Base-by-base conservation (phyloP, 2,329 filamentous ascomycete genomes). In the Colletotrichum australisinense region DNA sequence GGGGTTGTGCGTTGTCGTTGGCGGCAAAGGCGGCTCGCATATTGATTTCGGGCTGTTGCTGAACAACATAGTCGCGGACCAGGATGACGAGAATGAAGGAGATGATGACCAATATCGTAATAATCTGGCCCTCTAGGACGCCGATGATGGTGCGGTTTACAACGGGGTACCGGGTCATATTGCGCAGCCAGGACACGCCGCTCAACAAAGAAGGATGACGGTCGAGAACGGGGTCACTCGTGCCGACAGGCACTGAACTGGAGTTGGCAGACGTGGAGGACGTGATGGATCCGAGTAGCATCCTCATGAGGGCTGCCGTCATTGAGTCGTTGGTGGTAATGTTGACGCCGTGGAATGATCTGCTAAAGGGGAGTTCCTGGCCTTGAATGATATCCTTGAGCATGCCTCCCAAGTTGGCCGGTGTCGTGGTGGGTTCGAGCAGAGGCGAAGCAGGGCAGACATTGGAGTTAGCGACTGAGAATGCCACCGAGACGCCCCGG, bases 31-130 rank as follows among this genome's bases (percentile, higher is more conserved):
- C 90, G 9, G 89, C 92, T 0, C 91, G 93, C 86, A 97, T 92
- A 78, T 97, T 97, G 77, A 97, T 93, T 76, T 95, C 93, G 5
- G 96, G 97, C 80, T 99, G 97, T 81, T 99, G 97, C 81, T 99
- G 97, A 11, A 99, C 95, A 63, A 99, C 97, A 89, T 98, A 99
- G 84, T 99, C 97, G 59, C 97, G 88, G 59, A 99, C 98, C 4
- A 99, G 85, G 77, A 99, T 99, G 55, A 99, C 92, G n/a, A 99
- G 86, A 72, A 99, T 98, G 82, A 98, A 99, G 71, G 93, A 95
- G 57, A 98, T 89, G 8, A 99, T 96, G 63, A 98, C 94, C 12
- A 97, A 85, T 6, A 98, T 85, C 0, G 96, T 99, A 77, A 99
- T 98, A 60, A 98, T 90, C 80, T 98, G 95, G 4, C 97, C 97